Evolutionary conservation across 805 yeast species (phyloP).

Genomic region (Saitoella complicata): DNA sequence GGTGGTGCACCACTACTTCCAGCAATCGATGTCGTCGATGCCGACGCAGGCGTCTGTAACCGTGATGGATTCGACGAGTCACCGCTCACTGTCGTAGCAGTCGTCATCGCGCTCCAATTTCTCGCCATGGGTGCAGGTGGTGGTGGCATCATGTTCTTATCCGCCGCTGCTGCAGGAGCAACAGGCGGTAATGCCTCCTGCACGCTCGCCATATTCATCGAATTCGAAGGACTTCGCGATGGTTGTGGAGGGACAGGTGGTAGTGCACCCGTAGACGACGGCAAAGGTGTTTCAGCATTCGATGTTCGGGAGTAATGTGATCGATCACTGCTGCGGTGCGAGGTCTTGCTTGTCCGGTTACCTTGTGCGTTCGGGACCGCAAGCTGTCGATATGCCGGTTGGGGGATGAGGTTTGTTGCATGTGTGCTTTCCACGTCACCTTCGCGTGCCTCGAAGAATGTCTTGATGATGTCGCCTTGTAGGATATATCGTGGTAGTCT

Average conservation of each 20-base stretch:
- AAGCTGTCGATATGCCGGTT: constrained; percentile 15
- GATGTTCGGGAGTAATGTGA: no score
- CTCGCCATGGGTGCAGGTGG: no score
- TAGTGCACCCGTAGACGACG: no score
- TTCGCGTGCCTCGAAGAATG: constrained; percentile 49
- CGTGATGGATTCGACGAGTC: background rate
- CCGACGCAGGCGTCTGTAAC: background rate
- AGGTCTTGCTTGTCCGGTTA: background rate
- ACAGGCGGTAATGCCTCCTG: background rate
- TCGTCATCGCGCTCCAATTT: no score
- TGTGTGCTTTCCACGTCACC: constrained; percentile 40
- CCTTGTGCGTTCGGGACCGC: background rate
- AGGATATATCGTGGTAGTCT: constrained; percentile 56
- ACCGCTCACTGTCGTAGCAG: no score
- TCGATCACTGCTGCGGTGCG: background rate
- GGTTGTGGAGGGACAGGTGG: no score
- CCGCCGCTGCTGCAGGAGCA: background rate
- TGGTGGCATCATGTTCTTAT: background rate
- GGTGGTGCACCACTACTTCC: background rate
- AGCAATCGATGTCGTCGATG: no score
- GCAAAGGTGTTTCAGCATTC: no score
- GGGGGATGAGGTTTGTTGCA: constrained; percentile 20
- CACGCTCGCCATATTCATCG: background rate
- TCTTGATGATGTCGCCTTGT: constrained; percentile 29
- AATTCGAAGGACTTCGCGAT: background rate